A percentile compares a stretch with the other conserved stretches of the same genome.
phyloP scores from a whole-genome alignment of 2,329 filamentous ascomycete genomes.

The Fusarium napiforme region DNA sequence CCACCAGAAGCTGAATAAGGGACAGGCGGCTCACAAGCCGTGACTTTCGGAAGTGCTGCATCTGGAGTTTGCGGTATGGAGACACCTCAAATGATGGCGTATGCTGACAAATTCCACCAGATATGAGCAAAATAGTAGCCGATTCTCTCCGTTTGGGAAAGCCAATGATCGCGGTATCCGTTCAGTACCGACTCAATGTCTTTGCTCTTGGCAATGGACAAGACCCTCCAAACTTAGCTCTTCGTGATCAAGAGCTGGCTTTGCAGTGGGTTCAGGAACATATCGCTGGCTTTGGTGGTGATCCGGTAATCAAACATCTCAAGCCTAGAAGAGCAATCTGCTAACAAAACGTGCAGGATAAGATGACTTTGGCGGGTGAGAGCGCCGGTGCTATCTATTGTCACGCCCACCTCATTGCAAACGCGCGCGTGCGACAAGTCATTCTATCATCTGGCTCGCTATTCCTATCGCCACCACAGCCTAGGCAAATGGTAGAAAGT shows the following conservation, averaged over 20 bases:
- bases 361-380: conserved; percentile 57
- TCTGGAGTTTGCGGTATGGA: conserved; percentile 55
- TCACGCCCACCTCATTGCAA: conserved; percentile 55
- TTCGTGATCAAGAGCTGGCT: conserved; percentile 50
- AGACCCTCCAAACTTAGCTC: conserved; percentile 50
- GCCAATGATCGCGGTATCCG: conserved; percentile 30
- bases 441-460: conserved; percentile 56
- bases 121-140: conserved; percentile 46
- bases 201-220: conserved; percentile 56
- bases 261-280: conserved; percentile 47
- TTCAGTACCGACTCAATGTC: conserved; percentile 43
- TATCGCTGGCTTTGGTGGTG: conserved; percentile 43
- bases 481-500: not conserved
- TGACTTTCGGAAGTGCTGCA: conserved; percentile 56
- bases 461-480: conserved; percentile 55
- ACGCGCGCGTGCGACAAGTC: conserved; percentile 41
- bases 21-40: conserved; percentile 54
- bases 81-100: rapidly evolving
- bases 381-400: conserved; percentile 59
- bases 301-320: conserved; percentile 32
- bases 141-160: conserved; percentile 47
- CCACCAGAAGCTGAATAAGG: rapidly evolving
- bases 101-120: not conserved
- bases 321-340: rapidly evolving
- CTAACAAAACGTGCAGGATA: conserved; percentile 37